These are phyloP conservation scores for Climacium dendroides DNA, from an alignment of 225 moss, liverwort and hornwort species.

Conservation along the genomic window DNA sequence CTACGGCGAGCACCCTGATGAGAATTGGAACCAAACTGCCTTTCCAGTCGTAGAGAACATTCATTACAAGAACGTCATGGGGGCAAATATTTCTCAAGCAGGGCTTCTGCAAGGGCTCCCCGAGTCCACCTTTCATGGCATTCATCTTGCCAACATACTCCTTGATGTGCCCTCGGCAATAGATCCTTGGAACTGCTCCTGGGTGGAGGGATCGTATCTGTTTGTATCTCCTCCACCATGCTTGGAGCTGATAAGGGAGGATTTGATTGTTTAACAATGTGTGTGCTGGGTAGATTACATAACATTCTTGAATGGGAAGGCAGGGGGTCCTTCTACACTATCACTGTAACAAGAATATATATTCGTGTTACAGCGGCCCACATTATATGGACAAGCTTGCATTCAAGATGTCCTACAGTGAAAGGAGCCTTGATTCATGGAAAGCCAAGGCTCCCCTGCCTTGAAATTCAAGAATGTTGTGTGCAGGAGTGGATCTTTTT, in stretches of 20 bases:
- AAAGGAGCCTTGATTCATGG: neutral
- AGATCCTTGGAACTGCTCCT: slow-evolving; percentile 25
- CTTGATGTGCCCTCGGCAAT: neutral
- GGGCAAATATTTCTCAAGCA: slow-evolving; percentile 35
- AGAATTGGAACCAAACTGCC: slow-evolving; percentile 23
- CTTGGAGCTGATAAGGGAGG: slow-evolving; percentile 10
- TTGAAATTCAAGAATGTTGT: neutral
- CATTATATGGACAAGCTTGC: neutral
- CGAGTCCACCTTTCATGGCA: slow-evolving; percentile 12
- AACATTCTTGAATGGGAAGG: neutral
- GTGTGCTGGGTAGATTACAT: neutral
- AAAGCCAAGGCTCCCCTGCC: neutral
- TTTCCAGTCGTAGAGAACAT: slow-evolving; percentile 27
- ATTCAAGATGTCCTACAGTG: neutral
- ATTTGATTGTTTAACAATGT: neutral
- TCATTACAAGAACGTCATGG: slow-evolving; percentile 6
- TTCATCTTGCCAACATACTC: neutral
- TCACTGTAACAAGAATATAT: neutral
- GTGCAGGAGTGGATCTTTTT: neutral
- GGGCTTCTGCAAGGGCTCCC: slow-evolving; percentile 18
- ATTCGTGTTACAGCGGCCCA: neutral
- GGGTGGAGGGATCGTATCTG: slow-evolving; percentile 20
- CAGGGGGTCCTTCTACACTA: too few species aligned
- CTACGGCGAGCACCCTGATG: slow-evolving; percentile 45
- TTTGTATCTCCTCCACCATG: slow-evolving; percentile 27